Base-by-base conservation (phyloP, 2,329 filamentous ascomycete genomes). In the Thermothelomyces thermophilus region DNA sequence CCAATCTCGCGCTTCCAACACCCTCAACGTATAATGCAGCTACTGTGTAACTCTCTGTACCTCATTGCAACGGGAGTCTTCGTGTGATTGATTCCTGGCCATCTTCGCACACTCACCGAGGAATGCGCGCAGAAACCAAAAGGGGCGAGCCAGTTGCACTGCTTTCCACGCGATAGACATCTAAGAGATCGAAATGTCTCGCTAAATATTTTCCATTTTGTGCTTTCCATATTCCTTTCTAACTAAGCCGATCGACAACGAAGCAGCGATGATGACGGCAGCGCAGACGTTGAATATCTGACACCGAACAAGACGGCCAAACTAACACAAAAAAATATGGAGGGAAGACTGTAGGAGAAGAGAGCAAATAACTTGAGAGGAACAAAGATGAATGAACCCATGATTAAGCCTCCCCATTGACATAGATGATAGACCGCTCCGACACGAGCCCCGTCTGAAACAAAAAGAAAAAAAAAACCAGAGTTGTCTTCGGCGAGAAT, bases 151-250 rank as follows among this genome's bases (percentile, higher is more conserved):
- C n/a, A n/a, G n/a, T n/a, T n/a, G n/a, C n/a, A n/a, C n/a, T n/a
- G n/a, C n/a, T n/a, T n/a, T n/a, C n/a, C n/a, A n/a, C n/a, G n/a
- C n/a, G n/a, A n/a, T n/a, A n/a, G n/a, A n/a, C n/a, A 26, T 26
- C 5, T 26, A 26, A 9, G 9, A 26, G 24, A 5, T 17, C 5
- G 19, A 19, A 13, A 37, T 20, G 36, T 13, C 17, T 22, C n/a
- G 19, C 36, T 39, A 28, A 28, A 5, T 28, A 26, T 28, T 17
- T 33, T 43, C 24, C n/a, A n/a, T 20, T 43, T 33, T 43, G 28
- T 43, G 22, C 41, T 34, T n/a, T 34, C 39, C 17, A 43, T 35
- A 43, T 43, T 43, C 20, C n/a, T 30, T 34, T 16, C 41, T 42
- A 42, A 13, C 17, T 31, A 34, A n/a, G n/a, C 30, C 10, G n/a